These are phyloP conservation scores for Veloboletus limbatus DNA, from an alignment of 1,284 basidiomycete genomes.

Conservation along the genomic window DNA sequence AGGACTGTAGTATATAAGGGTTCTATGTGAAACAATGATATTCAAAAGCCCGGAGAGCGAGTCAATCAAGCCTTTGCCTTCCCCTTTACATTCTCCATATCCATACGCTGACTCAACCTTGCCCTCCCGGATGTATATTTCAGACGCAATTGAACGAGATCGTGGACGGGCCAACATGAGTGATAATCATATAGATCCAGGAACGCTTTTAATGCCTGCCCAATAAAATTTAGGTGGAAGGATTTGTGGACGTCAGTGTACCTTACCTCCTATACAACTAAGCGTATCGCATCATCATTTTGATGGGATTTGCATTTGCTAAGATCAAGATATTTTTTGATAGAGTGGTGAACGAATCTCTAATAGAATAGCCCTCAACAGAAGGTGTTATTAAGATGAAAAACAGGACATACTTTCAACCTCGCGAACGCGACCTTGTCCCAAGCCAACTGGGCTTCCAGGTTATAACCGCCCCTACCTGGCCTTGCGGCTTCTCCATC, in stretches of 20 bases:
- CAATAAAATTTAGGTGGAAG: neutral
- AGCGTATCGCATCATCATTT: neutral
- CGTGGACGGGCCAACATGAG: slow-evolving; percentile 5
- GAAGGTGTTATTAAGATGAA: neutral
- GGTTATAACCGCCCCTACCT: slow-evolving; percentile 13
- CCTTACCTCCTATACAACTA: slow-evolving; percentile 4
- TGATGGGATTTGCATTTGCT: slow-evolving; percentile 4
- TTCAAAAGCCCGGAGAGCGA: no score
- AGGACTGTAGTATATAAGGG: no score
- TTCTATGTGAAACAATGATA: no score
- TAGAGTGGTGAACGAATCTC: slow-evolving; percentile 6
- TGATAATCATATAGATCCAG: slow-evolving; percentile 3
- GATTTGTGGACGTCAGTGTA: no score
- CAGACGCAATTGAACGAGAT: slow-evolving; percentile 8
- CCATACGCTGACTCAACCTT: neutral
- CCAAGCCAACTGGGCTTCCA: slow-evolving; percentile 7
- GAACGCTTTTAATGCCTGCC: slow-evolving; percentile 2
- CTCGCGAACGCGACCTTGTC: neutral
- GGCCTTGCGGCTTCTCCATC: slow-evolving; percentile 5
- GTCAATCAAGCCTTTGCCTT: neutral
- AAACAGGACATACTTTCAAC: slow-evolving; percentile 1
- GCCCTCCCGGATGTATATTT: slow-evolving; percentile 11
- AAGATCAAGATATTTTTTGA: slow-evolving; percentile 5
- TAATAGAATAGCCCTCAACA: neutral
- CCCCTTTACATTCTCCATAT: neutral